Conservation (phyloP, 176 grass and related monocot genomes). For the Hsuehochloa calcarea region DNA sequence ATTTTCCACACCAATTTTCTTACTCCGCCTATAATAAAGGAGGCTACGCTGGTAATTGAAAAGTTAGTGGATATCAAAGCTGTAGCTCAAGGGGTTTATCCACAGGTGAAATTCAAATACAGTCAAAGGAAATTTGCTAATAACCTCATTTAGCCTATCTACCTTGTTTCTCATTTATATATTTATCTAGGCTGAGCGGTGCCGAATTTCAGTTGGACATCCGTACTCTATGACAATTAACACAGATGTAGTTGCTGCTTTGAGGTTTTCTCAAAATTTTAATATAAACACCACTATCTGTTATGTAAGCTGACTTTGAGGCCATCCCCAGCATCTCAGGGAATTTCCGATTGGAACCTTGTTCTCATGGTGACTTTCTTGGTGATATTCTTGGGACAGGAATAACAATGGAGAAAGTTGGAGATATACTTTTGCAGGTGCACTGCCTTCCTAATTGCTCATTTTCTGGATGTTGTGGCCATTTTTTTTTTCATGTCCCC, state of each 20-base stretch:
- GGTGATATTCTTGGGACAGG: constrained; percentile 87
- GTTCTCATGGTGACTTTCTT: constrained; percentile 92
- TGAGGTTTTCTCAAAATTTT: constrained; percentile 68
- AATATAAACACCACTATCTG: constrained; percentile 5
- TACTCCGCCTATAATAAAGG: constrained; percentile 68
- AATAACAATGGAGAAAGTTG: constrained; percentile 87
- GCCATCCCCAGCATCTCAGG: constrained; percentile 70
- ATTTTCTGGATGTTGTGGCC: background rate
- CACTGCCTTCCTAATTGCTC: constrained; percentile 14
- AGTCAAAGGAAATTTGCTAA: constrained; percentile 3
- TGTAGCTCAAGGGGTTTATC: constrained; percentile 90
- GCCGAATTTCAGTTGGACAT: constrained; percentile 84
- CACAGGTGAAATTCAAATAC: constrained; percentile 53
- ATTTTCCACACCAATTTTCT: constrained; percentile 81
- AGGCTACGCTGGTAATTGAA: constrained; percentile 64
- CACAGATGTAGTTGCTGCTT: constrained; percentile 85
- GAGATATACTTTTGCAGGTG: constrained; percentile 98
- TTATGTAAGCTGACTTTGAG: constrained; percentile 47
- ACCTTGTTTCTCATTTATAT: constrained; percentile 2
- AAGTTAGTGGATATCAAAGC: constrained; percentile 75
- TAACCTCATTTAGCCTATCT: constrained; percentile 8
- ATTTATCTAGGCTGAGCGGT: constrained; percentile 72
- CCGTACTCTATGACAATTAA: constrained; percentile 58
- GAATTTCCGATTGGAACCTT: constrained; percentile 83
- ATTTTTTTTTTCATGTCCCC: background rate